Evolutionary conservation across 371 early-diverging fungal species (phyloP), one percentile per base, ranked within the genome.

Genomic region (Thermomucor indicae-seudaticae): DNA sequence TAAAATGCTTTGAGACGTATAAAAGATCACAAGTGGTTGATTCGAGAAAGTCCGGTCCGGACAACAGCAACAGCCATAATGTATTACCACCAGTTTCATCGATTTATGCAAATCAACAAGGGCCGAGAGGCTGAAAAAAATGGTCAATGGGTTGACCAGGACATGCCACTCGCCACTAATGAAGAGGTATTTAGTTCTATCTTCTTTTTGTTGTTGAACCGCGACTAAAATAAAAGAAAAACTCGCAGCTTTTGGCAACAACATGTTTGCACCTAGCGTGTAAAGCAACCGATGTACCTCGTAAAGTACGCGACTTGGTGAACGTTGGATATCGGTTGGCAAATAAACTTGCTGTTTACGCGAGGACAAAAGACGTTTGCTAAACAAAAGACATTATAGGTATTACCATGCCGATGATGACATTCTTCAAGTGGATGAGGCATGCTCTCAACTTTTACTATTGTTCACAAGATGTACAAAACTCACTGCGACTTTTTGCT

Each of bases 301-400:
- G 79, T 29, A 81, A 81, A 60, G 67, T 81, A 30, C 65, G 82
- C 28, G 82, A 81, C 60, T 31, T 81, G 7, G 72, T 81, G 42
- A 81, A 81, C 55, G 79, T 78, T 17, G 67, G 77, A 2, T 76
- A 76, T 46, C 52, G 75, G 75, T 65, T 57, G 30, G 51, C 27
- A 14, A 2, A 4, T 12, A 11, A 20, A 23, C 4, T 17, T 39
- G 17, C 25, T 20, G 19, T 39, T 1, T 16, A 1, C 10, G 2
- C n/a, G 39, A 19, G 16, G 5, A 45, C 16, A 0, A 12, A 6
- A 6, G 16, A 28, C 29, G 24, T 10, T 25, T 31, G 12, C 24
- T 25, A 17, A 23, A 12, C 11, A 14, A 30, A 35, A 47, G 17
- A 2, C 6, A 3, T 6, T n/a, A n/a, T 39, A 70, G 71, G 42